Evolutionary conservation across 768 basidiomycete species (phyloP), one percentile per base, ranked within the genome.

Genomic region (Galerina sulciceps): DNA sequence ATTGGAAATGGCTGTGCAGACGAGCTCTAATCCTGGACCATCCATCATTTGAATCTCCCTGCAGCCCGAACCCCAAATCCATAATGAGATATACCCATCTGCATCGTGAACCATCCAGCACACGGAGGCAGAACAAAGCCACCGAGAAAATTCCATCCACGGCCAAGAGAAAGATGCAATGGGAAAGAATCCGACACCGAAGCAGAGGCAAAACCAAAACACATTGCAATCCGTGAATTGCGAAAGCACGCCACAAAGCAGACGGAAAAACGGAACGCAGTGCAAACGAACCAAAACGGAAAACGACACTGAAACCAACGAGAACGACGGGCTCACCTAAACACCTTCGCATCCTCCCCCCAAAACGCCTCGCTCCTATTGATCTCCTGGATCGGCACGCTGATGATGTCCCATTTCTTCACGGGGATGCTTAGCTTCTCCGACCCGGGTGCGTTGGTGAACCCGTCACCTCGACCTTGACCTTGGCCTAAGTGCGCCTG

Each of bases 321-420:
- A 37, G 34, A 45, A 45, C 36, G 23, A n/a, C 44, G 43, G 42
- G 42, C 17, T 54, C 49, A 85, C 87, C 71, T 82, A 77, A 89
- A 91, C 43, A 84, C 80, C 15, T 58, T 57, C 0, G 85, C 81
- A 68, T 90, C 87, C 10, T 81, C 75, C 10, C 89, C 89, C 87
- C 87, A 90, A 3, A 89, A 66, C 9, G 65, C 73, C 59, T 76
- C 76, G 31, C 79, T 76, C 15, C 79, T 75, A 65, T 90, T 86
- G 43, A 89, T 59, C 1, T 74, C 73, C 6, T 80, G 57, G 41
- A 89, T 83, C 0, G 85, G 84, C 9, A 89, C 70, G 2, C 75
- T 61, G 5, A 85, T 63, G 2, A 65, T 65, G 46, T 82, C 76
- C 1, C 83, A 81, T 56, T 82, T 78, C n/a, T 73, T 60, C 9